Evolutionary conservation across 352 stramenopile species (phyloP).

Genomic region (Blastocystis sp.): DNA sequence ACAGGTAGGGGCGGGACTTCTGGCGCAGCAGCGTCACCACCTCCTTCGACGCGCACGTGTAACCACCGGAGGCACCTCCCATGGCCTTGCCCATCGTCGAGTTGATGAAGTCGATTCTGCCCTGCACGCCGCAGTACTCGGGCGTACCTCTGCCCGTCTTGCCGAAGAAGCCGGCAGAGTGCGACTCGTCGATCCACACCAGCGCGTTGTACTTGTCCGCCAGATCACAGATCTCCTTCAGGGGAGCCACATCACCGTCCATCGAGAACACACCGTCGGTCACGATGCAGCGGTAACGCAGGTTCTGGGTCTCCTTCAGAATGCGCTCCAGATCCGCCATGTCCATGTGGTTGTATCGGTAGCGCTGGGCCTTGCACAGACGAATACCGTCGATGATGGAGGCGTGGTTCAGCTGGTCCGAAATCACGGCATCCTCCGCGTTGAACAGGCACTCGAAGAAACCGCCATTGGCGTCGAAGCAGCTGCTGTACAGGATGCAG

Average conservation of each 20-base stretch:
- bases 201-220: constrained; percentile 87
- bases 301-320: constrained; percentile 84
- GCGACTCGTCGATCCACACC: constrained; percentile 88
- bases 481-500: constrained; percentile 87
- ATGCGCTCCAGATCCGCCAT: constrained; percentile 84
- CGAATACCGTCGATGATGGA: constrained; percentile 88
- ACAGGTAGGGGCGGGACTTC: constrained; percentile 85
- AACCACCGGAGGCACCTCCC: constrained; percentile 85
- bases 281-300: constrained; percentile 83
- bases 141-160: constrained; percentile 84
- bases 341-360: constrained; percentile 89
- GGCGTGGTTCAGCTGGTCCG: constrained; percentile 71
- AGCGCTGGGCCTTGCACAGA: constrained; percentile 86
- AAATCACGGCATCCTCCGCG: constrained; percentile 86
- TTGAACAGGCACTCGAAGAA: constrained; percentile 85
- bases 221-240: constrained; percentile 84
- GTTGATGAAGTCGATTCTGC: constrained; percentile 87
- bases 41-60: constrained; percentile 77
- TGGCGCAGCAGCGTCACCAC: constrained; percentile 87
- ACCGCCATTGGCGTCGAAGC: constrained; percentile 88
- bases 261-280: constrained; percentile 91
- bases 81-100: constrained; percentile 88
- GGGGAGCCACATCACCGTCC: constrained; percentile 86
- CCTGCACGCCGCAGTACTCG: constrained; percentile 84
- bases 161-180: constrained; percentile 88